Evolutionary conservation across 768 basidiomycete genomes (phyloP).

Genomic region (Pleurotus citrinopileatus): DNA sequence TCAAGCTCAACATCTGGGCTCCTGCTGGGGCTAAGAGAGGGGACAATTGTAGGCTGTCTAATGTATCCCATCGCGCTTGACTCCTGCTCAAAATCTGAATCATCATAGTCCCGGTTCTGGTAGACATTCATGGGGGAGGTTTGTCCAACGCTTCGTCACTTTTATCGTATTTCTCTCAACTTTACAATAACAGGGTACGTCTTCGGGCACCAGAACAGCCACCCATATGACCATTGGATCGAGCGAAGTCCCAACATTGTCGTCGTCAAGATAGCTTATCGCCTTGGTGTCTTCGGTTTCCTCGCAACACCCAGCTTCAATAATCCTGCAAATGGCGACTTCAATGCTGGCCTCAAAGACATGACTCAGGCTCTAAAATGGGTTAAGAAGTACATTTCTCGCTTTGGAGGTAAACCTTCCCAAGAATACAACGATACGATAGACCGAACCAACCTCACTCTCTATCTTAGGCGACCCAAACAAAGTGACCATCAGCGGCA

Average conservation of each 20-base stretch:
- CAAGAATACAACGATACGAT: too few species aligned
- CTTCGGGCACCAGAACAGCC: conserved; percentile 58
- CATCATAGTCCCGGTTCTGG: conserved; percentile 39
- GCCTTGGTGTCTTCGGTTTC: conserved; percentile 33
- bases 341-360: conserved; percentile 6
- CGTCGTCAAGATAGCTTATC: conserved; percentile 1
- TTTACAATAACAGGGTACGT: conserved; percentile 38
- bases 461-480: conserved; percentile 28
- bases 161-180: not conserved
- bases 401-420: conserved; percentile 55
- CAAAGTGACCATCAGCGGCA: conserved; percentile 38
- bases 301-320: conserved; percentile 34
- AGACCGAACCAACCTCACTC: not conserved
- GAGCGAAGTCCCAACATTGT: conserved; percentile 30
- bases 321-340: not conserved
- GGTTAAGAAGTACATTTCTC: conserved; percentile 51
- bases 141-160: not conserved
- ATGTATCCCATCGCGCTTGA: not conserved
- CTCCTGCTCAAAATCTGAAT: not conserved
- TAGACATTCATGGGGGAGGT: conserved; percentile 51
- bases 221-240: conserved; percentile 66
- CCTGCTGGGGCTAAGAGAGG: conserved; percentile 44
- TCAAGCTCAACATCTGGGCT: conserved; percentile 63
- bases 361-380: conserved; percentile 41
- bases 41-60: conserved; percentile 42